Conservation (phyloP, 805 yeast species). For the Wickerhamiella parazyma region DNA sequence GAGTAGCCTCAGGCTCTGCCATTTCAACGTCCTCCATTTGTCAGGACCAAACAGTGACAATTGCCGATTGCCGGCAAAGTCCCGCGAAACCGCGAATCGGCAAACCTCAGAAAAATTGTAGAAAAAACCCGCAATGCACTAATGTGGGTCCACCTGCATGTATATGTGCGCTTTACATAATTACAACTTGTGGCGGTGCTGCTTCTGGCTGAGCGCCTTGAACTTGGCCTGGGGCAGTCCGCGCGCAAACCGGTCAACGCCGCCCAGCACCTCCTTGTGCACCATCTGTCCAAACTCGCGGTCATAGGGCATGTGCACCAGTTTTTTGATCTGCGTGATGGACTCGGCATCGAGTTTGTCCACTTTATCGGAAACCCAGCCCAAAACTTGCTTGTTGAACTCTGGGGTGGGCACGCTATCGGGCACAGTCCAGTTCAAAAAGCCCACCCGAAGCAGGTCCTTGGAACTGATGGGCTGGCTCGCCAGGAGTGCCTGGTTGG, state of each 20-base stretch:
- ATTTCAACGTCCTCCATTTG: neutral
- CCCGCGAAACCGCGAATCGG: no score
- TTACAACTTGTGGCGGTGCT: constrained; percentile 48
- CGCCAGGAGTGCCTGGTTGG: constrained; percentile 60
- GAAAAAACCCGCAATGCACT: no score
- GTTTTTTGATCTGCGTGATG: constrained; percentile 33
- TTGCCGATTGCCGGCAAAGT: no score
- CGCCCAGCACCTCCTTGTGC: constrained; percentile 53
- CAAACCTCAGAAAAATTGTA: no score
- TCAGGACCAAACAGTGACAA: neutral
- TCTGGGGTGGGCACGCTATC: constrained; percentile 31
- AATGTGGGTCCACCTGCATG: neutral
- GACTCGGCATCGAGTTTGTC: constrained; percentile 35
- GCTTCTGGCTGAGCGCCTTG: constrained; percentile 37
- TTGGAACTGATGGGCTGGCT: constrained; percentile 50
- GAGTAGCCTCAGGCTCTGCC: neutral
- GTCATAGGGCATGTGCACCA: constrained; percentile 28
- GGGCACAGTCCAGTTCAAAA: constrained; percentile 44
- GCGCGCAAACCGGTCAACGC: constrained; percentile 53
- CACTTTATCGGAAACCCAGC: constrained; percentile 30
- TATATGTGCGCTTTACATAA: neutral
- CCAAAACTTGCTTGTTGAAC: constrained; percentile 33
- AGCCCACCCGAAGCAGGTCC: constrained; percentile 43
- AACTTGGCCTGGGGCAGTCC: constrained; percentile 67
- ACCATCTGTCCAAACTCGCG: constrained; percentile 36